These are phyloP conservation scores for Hypholoma sublateritium DNA, from an alignment of 768 basidiomycete species.

Conservation along the genomic window DNA sequence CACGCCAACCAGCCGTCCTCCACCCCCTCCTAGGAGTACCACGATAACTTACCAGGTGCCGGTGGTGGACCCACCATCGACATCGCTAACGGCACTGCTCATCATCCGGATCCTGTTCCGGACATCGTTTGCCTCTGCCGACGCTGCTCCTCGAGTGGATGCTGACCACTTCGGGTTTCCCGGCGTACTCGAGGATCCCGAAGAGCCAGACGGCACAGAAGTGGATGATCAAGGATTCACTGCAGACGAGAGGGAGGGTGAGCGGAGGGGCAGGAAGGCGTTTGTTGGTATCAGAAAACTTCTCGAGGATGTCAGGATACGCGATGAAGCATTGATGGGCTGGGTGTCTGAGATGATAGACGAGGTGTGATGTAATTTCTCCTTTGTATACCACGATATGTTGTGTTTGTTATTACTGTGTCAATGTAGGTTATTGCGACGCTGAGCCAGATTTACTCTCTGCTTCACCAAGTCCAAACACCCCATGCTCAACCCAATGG, in stretches of 20 bases:
- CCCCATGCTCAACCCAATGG: slow-evolving; percentile 30
- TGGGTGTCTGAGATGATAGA: slow-evolving; percentile 43
- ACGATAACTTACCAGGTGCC: slow-evolving; percentile 60
- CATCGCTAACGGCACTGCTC: slow-evolving; percentile 77
- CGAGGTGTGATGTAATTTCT: slow-evolving; percentile 13
- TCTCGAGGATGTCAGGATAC: slow-evolving; percentile 64
- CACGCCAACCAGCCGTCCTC: slow-evolving; percentile 64
- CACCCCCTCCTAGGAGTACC: slow-evolving; percentile 70
- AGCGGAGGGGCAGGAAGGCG: slow-evolving; percentile 67
- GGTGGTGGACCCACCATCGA: slow-evolving; percentile 63
- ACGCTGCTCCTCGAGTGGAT: slow-evolving; percentile 67
- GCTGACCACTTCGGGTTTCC: slow-evolving; percentile 92
- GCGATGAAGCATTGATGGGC: slow-evolving; percentile 52
- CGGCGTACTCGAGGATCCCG: slow-evolving; percentile 74
- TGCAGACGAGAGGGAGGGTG: slow-evolving; percentile 64
- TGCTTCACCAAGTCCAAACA: neutral
- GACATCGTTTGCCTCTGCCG: slow-evolving; percentile 71
- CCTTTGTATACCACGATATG: too few relatives aligned
- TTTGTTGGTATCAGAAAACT: slow-evolving; percentile 61
- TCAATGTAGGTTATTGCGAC: too few relatives aligned
- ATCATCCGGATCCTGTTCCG: slow-evolving; percentile 84
- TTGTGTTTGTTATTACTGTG: too few relatives aligned
- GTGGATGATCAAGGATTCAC: slow-evolving; percentile 45
- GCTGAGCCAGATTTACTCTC: too few relatives aligned
- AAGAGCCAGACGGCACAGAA: slow-evolving; percentile 55